phyloP scores from a whole-genome alignment of 257 asterid genomes.

The Solanum chmielewskii region DNA sequence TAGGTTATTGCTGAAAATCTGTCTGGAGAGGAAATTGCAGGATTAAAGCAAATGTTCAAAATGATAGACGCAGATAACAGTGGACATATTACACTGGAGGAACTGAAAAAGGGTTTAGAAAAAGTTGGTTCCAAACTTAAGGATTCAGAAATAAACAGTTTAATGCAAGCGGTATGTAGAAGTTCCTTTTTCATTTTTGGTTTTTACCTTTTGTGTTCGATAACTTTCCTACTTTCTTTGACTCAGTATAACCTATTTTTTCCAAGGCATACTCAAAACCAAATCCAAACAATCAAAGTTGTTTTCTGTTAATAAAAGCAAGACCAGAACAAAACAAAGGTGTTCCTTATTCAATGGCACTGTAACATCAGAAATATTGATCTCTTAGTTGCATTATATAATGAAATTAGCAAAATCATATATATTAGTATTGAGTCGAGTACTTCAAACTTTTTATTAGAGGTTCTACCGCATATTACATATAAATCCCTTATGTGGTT shows the following conservation, averaged over 20 bases:
- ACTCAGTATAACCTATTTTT: background rate
- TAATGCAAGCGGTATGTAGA: slow-evolving; percentile 1
- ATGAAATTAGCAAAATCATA: background rate
- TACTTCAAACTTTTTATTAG: background rate
- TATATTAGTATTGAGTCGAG: background rate
- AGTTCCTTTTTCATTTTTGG: background rate
- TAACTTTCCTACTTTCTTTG: background rate
- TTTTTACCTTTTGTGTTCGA: background rate
- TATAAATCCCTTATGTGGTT: background rate
- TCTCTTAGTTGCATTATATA: background rate
- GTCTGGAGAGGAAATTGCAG: slow-evolving; percentile 42
- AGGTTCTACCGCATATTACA: background rate
- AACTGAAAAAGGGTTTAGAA: slow-evolving; percentile 23
- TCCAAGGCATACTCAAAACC: background rate
- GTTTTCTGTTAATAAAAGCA: background rate
- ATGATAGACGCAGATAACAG: slow-evolving; percentile 38
- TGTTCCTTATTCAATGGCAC: background rate
- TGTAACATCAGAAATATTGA: background rate
- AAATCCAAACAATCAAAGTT: background rate
- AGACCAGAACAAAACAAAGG: background rate
- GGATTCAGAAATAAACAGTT: slow-evolving; percentile 20
- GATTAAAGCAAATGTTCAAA: slow-evolving; percentile 37
- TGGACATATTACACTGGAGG: slow-evolving; percentile 36
- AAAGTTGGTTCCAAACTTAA: slow-evolving; percentile 28
- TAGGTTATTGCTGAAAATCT: slow-evolving; percentile 35